These are phyloP conservation scores for Alternaria ethzedia DNA, from an alignment of 2,329 filamentous ascomycete species.

Conservation along the genomic window DNA sequence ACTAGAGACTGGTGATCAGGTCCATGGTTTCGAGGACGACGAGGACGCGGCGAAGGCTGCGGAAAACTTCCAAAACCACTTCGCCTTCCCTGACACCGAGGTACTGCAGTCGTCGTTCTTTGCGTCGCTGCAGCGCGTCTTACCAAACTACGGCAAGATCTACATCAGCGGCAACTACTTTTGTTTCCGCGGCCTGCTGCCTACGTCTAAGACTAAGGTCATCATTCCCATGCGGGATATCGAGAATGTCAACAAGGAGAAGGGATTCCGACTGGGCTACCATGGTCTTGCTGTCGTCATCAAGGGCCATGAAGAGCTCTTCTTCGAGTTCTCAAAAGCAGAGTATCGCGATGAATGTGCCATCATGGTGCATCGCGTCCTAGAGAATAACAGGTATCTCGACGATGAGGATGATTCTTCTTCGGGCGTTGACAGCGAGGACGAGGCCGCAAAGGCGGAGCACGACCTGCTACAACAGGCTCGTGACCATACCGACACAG, in stretches of 20 bases:
- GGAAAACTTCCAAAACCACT: slow-evolving; percentile 83
- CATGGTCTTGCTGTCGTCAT: slow-evolving; percentile 92
- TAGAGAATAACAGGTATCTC: slow-evolving; percentile 75
- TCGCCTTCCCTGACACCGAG: slow-evolving; percentile 84
- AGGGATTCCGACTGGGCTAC: slow-evolving; percentile 90
- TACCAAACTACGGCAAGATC: slow-evolving; percentile 94
- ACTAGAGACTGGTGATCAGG: slow-evolving; percentile 67
- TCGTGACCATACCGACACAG: slow-evolving; percentile 53
- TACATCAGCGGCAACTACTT: slow-evolving; percentile 89
- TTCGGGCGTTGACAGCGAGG: slow-evolving; percentile 72
- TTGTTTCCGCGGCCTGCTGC: slow-evolving; percentile 90
- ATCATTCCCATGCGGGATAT: slow-evolving; percentile 90
- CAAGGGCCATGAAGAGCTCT: slow-evolving; percentile 90
- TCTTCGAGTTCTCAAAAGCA: slow-evolving; percentile 85
- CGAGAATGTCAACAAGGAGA: slow-evolving; percentile 92
- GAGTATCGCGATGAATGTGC: slow-evolving; percentile 88
- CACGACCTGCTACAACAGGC: slow-evolving; percentile 81
- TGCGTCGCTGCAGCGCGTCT: slow-evolving; percentile 85
- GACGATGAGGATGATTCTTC: slow-evolving; percentile 72
- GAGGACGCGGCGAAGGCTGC: slow-evolving; percentile 61
- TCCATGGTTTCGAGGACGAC: slow-evolving; percentile 62
- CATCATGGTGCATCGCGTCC: slow-evolving; percentile 75
- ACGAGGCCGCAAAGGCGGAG: slow-evolving; percentile 78
- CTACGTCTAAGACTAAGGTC: slow-evolving; percentile 87
- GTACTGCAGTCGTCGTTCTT: slow-evolving; percentile 89